Evolutionary conservation across 2,329 filamentous ascomycete genomes (phyloP).

Genomic region (Mycosphaerella sp.): DNA sequence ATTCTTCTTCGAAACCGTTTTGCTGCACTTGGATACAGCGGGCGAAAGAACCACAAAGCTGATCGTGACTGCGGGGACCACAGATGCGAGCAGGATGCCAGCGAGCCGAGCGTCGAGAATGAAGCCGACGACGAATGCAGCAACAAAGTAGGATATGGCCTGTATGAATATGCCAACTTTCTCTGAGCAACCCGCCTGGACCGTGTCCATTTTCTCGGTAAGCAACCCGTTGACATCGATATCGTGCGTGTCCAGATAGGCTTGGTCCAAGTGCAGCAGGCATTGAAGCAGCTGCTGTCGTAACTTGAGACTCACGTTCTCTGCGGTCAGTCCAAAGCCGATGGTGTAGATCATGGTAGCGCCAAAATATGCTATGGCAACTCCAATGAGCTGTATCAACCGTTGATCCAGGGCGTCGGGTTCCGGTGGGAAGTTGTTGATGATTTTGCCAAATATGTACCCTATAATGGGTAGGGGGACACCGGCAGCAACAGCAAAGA

Average conservation of each 20-base stretch:
- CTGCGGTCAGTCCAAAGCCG: constrained; percentile 47
- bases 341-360: constrained; percentile 47
- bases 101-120: constrained; percentile 40
- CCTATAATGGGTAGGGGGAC: constrained; percentile 40
- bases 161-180: constrained; percentile 45
- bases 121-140: constrained; percentile 44
- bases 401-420: constrained; percentile 39
- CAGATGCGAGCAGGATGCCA: constrained; percentile 40
- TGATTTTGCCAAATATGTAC: constrained; percentile 45
- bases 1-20: constrained; percentile 35
- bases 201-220: constrained; percentile 42
- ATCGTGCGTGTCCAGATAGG: constrained; percentile 47
- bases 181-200: constrained; percentile 44
- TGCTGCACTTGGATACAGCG: constrained; percentile 38
- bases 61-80: constrained; percentile 46
- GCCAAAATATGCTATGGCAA: constrained; percentile 46
- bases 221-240: constrained; percentile 46
- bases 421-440: constrained; percentile 46
- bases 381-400: constrained; percentile 41
- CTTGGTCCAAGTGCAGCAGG: constrained; percentile 47
- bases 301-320: constrained; percentile 44
- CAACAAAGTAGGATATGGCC: constrained; percentile 43
- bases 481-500: constrained; percentile 38
- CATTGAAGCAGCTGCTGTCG: constrained; percentile 44
- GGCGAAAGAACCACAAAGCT: constrained; percentile 41